Conservation (phyloP, 2,329 filamentous ascomycete genomes). For the Thielaviopsis punctulata region DNA sequence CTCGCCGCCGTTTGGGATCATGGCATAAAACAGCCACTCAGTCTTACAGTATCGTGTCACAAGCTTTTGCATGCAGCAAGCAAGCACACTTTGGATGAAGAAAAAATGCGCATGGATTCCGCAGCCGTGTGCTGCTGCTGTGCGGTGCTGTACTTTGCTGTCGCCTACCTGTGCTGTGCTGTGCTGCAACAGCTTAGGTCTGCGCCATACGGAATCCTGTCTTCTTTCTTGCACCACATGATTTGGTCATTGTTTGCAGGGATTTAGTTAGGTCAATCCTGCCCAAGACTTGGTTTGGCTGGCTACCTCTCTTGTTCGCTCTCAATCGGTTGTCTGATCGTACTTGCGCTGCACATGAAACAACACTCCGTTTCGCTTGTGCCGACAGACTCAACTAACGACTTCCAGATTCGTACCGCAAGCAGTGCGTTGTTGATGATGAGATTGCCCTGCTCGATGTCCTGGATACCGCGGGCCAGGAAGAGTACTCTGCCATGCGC, state of each 20-base stretch:
- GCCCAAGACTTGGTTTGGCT: too few species aligned
- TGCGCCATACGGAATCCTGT: background rate
- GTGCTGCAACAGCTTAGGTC: background rate
- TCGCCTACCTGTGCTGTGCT: background rate
- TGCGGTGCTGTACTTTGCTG: background rate
- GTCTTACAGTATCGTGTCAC: too few species aligned
- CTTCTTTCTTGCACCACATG: background rate
- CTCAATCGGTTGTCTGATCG: background rate
- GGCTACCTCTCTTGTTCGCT: background rate
- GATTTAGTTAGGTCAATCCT: too few species aligned
- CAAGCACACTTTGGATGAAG: too few species aligned
- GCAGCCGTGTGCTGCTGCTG: too few species aligned
- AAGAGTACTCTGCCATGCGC: slow-evolving; percentile 98
- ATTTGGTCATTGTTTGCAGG: background rate
- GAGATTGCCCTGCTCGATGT: slow-evolving; percentile 96
- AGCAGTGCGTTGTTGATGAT: slow-evolving; percentile 98
- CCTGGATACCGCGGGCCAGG: slow-evolving; percentile 92
- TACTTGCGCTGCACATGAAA: background rate
- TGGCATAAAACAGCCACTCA: too few species aligned
- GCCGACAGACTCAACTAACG: background rate
- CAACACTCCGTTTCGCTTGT: too few species aligned
- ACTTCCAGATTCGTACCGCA: slow-evolving; percentile 81
- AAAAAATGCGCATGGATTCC: too few species aligned
- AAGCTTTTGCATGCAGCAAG: too few species aligned
- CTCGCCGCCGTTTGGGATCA: too few species aligned